A percentile compares a stretch with the other conserved stretches of the same genome.
Evolutionary conservation across 352 stramenopile species (phyloP).

Genomic region (Phytophthora cactorum): DNA sequence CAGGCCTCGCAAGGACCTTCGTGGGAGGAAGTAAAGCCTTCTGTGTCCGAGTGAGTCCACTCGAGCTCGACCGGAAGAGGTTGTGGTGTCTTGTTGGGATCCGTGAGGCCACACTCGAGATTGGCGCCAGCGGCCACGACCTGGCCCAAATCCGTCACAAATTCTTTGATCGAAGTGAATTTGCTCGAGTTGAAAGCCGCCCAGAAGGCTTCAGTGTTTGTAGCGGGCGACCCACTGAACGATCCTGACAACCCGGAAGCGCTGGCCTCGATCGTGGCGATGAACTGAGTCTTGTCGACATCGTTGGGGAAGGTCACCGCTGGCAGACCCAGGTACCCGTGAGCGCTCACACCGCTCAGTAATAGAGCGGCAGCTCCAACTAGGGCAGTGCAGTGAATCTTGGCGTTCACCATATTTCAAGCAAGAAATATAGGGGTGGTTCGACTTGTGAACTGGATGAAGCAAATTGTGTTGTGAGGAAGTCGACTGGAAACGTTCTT

Average conservation of each 20-base stretch:
- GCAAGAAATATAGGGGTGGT: too few relatives aligned
- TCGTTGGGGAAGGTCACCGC: slow-evolving; percentile 29
- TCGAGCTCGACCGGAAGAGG: slow-evolving; percentile 37
- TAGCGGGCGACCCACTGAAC: slow-evolving; percentile 29
- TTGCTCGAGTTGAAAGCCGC: slow-evolving; percentile 37
- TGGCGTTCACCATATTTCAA: slow-evolving; percentile 18
- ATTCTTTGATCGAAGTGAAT: slow-evolving; percentile 41
- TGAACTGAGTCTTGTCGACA: slow-evolving; percentile 47
- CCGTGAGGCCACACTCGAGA: slow-evolving; percentile 34
- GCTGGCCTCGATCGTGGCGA: slow-evolving; percentile 44
- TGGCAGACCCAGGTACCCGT: slow-evolving; percentile 45
- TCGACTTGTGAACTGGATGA: slow-evolving; percentile 17
- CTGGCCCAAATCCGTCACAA: slow-evolving; percentile 27
- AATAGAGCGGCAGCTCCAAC: slow-evolving; percentile 17
- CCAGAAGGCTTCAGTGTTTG: slow-evolving; percentile 37
- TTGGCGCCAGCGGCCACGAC: slow-evolving; percentile 28
- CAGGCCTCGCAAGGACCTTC: slow-evolving; percentile 56
- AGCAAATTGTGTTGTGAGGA: slow-evolving; percentile 35
- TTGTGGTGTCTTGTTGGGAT: slow-evolving; percentile 34
- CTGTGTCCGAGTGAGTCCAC: slow-evolving; percentile 40
- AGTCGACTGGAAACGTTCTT: background rate
- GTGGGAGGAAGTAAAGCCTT: slow-evolving; percentile 45
- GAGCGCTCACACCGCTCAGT: slow-evolving; percentile 27
- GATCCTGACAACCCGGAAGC: slow-evolving; percentile 33
- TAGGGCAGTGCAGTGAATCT: slow-evolving; percentile 11